Percentiles rank a stretch among this genome's conserved stretches.
Evolutionary conservation across 2,329 filamentous ascomycete genomes (phyloP).

Genomic region (Ascochyta clinopodiicola): DNA sequence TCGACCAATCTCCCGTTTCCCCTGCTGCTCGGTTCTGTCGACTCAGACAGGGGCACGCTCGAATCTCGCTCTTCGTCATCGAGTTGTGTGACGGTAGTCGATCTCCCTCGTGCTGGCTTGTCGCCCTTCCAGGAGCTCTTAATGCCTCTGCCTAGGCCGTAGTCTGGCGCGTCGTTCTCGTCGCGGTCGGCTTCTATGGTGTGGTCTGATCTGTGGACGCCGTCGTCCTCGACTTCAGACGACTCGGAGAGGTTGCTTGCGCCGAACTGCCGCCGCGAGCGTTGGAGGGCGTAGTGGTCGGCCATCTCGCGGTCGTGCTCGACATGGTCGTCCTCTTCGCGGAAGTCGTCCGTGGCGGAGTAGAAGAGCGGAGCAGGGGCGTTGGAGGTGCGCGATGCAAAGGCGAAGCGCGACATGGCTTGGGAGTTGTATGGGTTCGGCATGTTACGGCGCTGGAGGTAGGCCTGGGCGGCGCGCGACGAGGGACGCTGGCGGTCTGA

Average conservation of each 20-base stretch:
- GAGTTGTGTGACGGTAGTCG: constrained; percentile 40
- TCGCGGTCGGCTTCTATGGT: constrained; percentile 57
- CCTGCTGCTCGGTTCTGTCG: constrained; percentile 56
- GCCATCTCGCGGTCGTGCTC: constrained; percentile 89
- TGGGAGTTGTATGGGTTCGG: constrained; percentile 77
- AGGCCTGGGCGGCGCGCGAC: constrained; percentile 58
- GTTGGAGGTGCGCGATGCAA: constrained; percentile 76
- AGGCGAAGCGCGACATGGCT: constrained; percentile 75
- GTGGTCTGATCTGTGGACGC: constrained; percentile 55
- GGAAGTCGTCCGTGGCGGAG: constrained; percentile 86
- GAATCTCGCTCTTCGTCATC: constrained; percentile 49
- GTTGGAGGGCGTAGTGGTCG: constrained; percentile 91
- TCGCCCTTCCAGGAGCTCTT: constrained; percentile 64
- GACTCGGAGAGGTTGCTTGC: constrained; percentile 84
- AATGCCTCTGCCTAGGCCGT: constrained; percentile 58
- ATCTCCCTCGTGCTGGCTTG: constrained; percentile 51
- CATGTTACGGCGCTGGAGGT: constrained; percentile 60
- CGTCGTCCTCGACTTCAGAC: constrained; percentile 78
- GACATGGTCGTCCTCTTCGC: constrained; percentile 91
- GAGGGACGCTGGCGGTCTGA: constrained; percentile 53
- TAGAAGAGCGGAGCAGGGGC: constrained; percentile 94
- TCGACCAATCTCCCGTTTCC: constrained; percentile 79
- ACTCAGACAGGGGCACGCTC: constrained; percentile 51
- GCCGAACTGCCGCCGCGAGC: constrained; percentile 86
- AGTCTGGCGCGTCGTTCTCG: constrained; percentile 48